These are phyloP conservation scores for Tetradesmus obliquus DNA, from an alignment of 139 green algal species.

Conservation along the genomic window DNA sequence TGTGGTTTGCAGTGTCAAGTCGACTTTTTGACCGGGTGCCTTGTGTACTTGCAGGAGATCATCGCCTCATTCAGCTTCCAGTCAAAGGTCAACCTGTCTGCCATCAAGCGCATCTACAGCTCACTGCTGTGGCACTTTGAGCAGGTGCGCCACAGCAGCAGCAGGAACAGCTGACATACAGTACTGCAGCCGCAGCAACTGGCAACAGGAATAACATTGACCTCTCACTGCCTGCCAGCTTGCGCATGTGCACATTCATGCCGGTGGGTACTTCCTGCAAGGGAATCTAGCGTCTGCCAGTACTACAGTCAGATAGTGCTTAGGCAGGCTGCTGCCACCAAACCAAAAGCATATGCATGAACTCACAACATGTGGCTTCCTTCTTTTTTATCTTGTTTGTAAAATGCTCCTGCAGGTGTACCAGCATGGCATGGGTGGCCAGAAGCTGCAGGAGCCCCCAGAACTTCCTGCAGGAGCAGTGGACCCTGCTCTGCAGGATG, in stretches of 20 bases:
- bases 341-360: too few relatives aligned
- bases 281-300: too few relatives aligned
- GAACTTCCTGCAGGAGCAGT: not conserved
- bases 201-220: too few relatives aligned
- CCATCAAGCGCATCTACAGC: conserved; percentile 41
- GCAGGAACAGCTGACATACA: not conserved
- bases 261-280: too few relatives aligned
- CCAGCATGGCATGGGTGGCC: not conserved
- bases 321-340: too few relatives aligned
- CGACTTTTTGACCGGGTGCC: too few relatives aligned
- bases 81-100: conserved; percentile 22
- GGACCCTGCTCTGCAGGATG: not conserved
- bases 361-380: not conserved
- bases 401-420: not conserved
- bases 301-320: too few relatives aligned
- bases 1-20: too few relatives aligned
- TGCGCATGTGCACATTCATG: too few relatives aligned
- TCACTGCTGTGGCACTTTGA: conserved; percentile 38
- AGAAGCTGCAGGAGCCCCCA: conserved; percentile 18
- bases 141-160: conserved; percentile 19
- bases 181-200: not conserved
- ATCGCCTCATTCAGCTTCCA: conserved; percentile 30
- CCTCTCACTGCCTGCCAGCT: too few relatives aligned
- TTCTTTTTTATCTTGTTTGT: not conserved
- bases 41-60: conserved; percentile 18